Conservation (phyloP, 805 yeast species). For the Cyberlindnera suaveolens region DNA sequence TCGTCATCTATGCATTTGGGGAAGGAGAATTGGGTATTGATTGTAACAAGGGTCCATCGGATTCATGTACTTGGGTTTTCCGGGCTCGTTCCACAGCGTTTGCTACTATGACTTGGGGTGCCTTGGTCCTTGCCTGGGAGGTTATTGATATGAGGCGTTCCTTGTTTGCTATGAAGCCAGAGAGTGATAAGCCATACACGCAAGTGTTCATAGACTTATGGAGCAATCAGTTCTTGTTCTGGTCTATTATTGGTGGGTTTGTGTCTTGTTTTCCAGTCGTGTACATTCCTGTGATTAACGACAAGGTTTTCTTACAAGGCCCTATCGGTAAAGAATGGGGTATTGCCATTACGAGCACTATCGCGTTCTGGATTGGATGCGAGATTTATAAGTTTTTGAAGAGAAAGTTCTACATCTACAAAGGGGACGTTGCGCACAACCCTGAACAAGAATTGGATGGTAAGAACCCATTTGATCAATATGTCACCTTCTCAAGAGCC, state of each 20-base stretch:
- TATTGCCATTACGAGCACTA: slow-evolving; percentile 52
- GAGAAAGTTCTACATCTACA: slow-evolving; percentile 41
- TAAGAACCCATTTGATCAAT: slow-evolving; percentile 55
- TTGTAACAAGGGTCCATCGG: slow-evolving; percentile 50
- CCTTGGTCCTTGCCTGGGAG: slow-evolving; percentile 78
- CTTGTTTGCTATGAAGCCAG: slow-evolving; percentile 64
- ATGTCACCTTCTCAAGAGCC: slow-evolving; percentile 50
- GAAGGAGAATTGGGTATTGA: slow-evolving; percentile 55
- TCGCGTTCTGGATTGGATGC: slow-evolving; percentile 50
- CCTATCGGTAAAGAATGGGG: slow-evolving; percentile 82
- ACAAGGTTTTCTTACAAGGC: slow-evolving; percentile 64
- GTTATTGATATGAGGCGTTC: slow-evolving; percentile 69
- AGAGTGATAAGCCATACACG: slow-evolving; percentile 45
- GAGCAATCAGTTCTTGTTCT: slow-evolving; percentile 70
- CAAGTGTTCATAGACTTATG: slow-evolving; percentile 62
- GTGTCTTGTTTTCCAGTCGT: slow-evolving; percentile 72
- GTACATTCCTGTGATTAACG: slow-evolving; percentile 83
- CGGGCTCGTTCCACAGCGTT: slow-evolving; percentile 73
- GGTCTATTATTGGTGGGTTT: slow-evolving; percentile 72
- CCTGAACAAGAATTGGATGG: slow-evolving; percentile 63
- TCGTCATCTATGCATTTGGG: slow-evolving; percentile 62
- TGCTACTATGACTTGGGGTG: slow-evolving; percentile 83
- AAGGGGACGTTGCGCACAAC: slow-evolving; percentile 31
- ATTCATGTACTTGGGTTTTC: slow-evolving; percentile 56
- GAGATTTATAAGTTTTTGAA: slow-evolving; percentile 67